Conservation (phyloP, 2,329 filamentous ascomycete species). For the Exophiala oligosperma region DNA sequence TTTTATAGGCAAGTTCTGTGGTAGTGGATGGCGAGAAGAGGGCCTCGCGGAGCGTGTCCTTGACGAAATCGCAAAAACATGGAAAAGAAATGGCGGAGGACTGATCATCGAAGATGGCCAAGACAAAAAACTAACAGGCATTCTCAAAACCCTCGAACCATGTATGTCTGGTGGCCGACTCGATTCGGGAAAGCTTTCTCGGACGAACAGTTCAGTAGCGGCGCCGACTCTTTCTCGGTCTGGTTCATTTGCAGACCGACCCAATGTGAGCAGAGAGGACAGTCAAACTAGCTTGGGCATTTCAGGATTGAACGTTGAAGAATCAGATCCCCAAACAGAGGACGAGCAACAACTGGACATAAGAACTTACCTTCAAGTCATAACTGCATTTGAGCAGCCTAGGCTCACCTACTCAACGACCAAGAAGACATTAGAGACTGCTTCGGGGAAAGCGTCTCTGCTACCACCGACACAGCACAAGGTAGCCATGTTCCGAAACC, state of each 20-base stretch:
- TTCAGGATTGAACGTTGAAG: slow-evolving; percentile 47
- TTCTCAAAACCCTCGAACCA: slow-evolving; percentile 79
- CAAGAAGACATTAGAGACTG: slow-evolving; percentile 88
- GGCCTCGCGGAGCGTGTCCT: slow-evolving; percentile 88
- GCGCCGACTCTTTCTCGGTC: slow-evolving; percentile 58
- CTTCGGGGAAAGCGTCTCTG: slow-evolving; percentile 65
- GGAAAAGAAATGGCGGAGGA: slow-evolving; percentile 86
- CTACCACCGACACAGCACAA: slow-evolving; percentile 79
- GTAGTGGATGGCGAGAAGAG: slow-evolving; percentile 94
- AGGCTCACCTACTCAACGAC: slow-evolving; percentile 46
- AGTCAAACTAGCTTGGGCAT: slow-evolving; percentile 65
- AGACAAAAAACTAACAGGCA: slow-evolving; percentile 70
- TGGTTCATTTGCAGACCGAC: slow-evolving; percentile 45
- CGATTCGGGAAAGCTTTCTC: slow-evolving; percentile 48
- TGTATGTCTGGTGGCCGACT: slow-evolving; percentile 80
- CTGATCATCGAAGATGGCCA: slow-evolving; percentile 86
- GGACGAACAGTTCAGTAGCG: slow-evolving; percentile 44
- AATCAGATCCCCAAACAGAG: slow-evolving; percentile 56
- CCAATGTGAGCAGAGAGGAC: slow-evolving; percentile 54
- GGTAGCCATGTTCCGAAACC: slow-evolving; percentile 80
- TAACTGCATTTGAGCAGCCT: slow-evolving; percentile 84
- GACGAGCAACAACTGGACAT: slow-evolving; percentile 66
- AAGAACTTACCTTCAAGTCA: slow-evolving; percentile 78
- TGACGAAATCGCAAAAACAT: slow-evolving; percentile 85
- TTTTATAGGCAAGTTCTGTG: slow-evolving; percentile 92